These are phyloP conservation scores for Scheffersomyces stambukii DNA, from an alignment of 1,139 yeast genomes.

Conservation along the genomic window DNA sequence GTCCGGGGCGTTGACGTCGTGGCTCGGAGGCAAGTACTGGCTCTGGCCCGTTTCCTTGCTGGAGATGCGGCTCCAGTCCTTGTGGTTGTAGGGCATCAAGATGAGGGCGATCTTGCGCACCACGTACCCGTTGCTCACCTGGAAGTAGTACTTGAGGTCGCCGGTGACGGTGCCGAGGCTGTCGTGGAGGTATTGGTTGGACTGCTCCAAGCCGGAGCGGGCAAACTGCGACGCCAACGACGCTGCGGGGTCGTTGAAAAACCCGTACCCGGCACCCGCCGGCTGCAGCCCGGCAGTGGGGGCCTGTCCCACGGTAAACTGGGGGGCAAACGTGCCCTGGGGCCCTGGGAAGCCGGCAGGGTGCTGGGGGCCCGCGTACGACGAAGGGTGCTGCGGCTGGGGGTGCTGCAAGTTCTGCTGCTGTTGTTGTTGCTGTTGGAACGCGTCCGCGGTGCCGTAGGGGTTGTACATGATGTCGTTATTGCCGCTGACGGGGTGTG, in stretches of 20 bases:
- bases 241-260: slow-evolving; percentile 76
- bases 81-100: slow-evolving; percentile 81
- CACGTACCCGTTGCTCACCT: slow-evolving; percentile 87
- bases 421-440: slow-evolving; percentile 12
- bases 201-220: slow-evolving; percentile 68
- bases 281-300: too few relatives aligned
- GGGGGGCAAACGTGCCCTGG: too few relatives aligned
- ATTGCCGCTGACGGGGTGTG: background rate
- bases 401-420: slow-evolving; percentile 25
- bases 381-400: slow-evolving; percentile 28
- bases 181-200: slow-evolving; percentile 71
- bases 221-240: slow-evolving; percentile 89
- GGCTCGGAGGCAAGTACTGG: slow-evolving; percentile 66
- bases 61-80: slow-evolving; percentile 66
- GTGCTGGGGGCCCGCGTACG: slow-evolving; percentile 14
- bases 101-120: slow-evolving; percentile 67
- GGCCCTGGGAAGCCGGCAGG: too few relatives aligned
- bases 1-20: slow-evolving; percentile 93
- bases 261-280: slow-evolving; percentile 17
- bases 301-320: too few relatives aligned
- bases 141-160: slow-evolving; percentile 72
- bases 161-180: slow-evolving; percentile 55
- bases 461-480: slow-evolving; percentile 41
- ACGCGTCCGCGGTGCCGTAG: slow-evolving; percentile 24
- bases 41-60: slow-evolving; percentile 41